These are phyloP conservation scores for Colletotrichum ledebouriae DNA, from an alignment of 2,329 filamentous ascomycete species.

Conservation along the genomic window DNA sequence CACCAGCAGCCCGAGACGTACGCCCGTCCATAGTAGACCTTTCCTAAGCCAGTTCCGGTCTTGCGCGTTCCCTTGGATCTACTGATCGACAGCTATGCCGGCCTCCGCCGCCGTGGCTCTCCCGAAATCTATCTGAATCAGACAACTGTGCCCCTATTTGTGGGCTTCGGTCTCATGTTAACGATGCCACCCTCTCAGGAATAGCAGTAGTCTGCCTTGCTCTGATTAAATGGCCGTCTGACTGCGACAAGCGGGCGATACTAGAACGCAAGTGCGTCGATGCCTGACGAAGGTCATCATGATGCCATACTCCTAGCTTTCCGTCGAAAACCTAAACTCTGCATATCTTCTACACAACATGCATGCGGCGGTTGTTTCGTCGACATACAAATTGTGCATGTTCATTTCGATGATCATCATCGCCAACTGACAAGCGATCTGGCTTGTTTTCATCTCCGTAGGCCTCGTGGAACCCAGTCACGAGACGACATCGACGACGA, in stretches of 20 bases:
- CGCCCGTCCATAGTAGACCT: no score
- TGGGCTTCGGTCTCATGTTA: neutral
- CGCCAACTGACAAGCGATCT: neutral
- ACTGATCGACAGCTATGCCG: neutral
- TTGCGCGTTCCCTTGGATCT: neutral
- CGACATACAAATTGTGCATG: neutral
- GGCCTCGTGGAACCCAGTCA: neutral
- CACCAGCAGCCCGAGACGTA: no score
- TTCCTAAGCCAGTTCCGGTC: no score
- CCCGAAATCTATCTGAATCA: conserved; percentile 31
- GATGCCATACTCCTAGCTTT: no score
- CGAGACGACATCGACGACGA: neutral
- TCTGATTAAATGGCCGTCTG: neutral
- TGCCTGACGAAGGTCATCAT: neutral
- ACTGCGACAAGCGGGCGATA: conserved; percentile 12
- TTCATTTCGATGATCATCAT: neutral
- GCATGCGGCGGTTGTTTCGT: neutral
- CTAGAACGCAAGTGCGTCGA: neutral
- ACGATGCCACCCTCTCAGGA: neutral
- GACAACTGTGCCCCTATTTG: neutral
- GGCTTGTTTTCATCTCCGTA: no score
- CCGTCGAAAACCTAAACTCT: neutral
- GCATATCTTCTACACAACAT: neutral
- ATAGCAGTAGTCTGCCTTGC: neutral
- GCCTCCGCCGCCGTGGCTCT: neutral